Percentiles rank a stretch among this genome's conserved stretches.
Evolutionary conservation across 2,329 filamentous ascomycete genomes (phyloP).

Genomic region (Epichloe amarillans): DNA sequence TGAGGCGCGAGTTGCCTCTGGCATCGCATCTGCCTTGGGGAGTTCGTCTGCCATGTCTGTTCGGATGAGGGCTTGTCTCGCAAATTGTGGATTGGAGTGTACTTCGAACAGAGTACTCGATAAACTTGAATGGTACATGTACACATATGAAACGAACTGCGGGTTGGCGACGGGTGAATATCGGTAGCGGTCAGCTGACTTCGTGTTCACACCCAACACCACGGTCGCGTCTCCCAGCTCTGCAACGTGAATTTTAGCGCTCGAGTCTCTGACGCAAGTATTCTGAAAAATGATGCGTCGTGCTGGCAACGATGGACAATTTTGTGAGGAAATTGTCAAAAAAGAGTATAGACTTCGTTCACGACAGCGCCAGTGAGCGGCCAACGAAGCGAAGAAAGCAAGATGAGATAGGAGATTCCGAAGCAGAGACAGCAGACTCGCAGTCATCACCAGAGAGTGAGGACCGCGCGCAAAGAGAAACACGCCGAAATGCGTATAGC

Average conservation of each 20-base stretch:
- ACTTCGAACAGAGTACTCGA: not conserved
- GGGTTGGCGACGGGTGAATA: slow-evolving; percentile 2
- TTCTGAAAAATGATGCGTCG: slow-evolving; percentile 4
- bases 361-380: slow-evolving; percentile 9
- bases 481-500: not conserved
- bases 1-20: slow-evolving; percentile 11
- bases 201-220: slow-evolving; percentile 17
- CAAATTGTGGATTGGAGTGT: not conserved
- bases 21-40: not conserved
- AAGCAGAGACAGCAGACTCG: slow-evolving; percentile 13
- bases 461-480: not conserved
- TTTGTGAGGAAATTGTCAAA: slow-evolving; percentile 20
- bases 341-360: slow-evolving; percentile 5
- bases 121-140: no score
- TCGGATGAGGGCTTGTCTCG: not conserved
- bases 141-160: not conserved
- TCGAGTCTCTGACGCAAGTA: not conserved
- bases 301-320: slow-evolving; percentile 21
- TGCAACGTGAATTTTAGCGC: not conserved
- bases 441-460: slow-evolving; percentile 8
- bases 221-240: slow-evolving; percentile 4
- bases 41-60: slow-evolving; percentile 19
- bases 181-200: slow-evolving; percentile 22
- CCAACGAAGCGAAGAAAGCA: slow-evolving; percentile 20
- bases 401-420: slow-evolving; percentile 12